These are phyloP conservation scores for Aspergillus ellipticus DNA, from an alignment of 495 filamentous ascomycete genomes.

Conservation along the genomic window DNA sequence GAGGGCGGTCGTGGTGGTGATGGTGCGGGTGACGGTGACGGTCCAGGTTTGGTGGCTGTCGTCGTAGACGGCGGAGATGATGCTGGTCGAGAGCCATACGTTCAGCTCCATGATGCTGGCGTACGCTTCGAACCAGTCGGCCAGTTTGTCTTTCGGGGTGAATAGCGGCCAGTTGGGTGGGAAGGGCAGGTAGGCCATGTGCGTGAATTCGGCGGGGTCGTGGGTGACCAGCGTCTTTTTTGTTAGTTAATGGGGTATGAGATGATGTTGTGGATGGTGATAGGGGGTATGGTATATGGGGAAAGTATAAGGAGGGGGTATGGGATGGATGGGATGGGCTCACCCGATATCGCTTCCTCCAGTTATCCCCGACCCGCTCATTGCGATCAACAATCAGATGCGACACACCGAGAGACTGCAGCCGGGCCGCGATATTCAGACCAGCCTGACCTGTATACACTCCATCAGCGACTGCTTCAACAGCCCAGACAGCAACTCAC, in stretches of 20 bases:
- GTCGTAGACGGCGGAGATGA: slow-evolving; percentile 53
- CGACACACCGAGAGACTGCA: slow-evolving; percentile 64
- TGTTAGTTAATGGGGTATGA: not conserved
- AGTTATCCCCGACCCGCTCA: slow-evolving; percentile 68
- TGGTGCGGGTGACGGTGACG: slow-evolving; percentile 49
- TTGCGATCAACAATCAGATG: slow-evolving; percentile 64
- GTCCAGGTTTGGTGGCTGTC: slow-evolving; percentile 54
- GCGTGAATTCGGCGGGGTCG: slow-evolving; percentile 71
- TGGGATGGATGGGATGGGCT: not conserved
- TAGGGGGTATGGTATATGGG: too few species aligned
- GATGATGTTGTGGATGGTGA: too few species aligned
- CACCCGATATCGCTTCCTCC: slow-evolving; percentile 61
- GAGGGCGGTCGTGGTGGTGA: too few species aligned
- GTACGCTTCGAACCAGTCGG: slow-evolving; percentile 73
- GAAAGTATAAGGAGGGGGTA: too few species aligned
- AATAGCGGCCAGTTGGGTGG: slow-evolving; percentile 65
- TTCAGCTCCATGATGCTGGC: slow-evolving; percentile 70
- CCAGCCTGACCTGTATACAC: slow-evolving; percentile 39
- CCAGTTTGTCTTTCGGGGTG: slow-evolving; percentile 77
- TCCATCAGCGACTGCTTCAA: too few species aligned
- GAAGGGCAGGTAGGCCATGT: slow-evolving; percentile 70
- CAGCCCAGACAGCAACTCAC: slow-evolving; percentile 25
- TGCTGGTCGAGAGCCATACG: slow-evolving; percentile 59
- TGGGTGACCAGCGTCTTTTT: slow-evolving; percentile 53
- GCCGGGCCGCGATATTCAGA: slow-evolving; percentile 61